Percentiles rank a stretch among this genome's conserved stretches.
Conservation (phyloP, 2,329 filamentous ascomycete species). For the Boeremia lycopersici region DNA sequence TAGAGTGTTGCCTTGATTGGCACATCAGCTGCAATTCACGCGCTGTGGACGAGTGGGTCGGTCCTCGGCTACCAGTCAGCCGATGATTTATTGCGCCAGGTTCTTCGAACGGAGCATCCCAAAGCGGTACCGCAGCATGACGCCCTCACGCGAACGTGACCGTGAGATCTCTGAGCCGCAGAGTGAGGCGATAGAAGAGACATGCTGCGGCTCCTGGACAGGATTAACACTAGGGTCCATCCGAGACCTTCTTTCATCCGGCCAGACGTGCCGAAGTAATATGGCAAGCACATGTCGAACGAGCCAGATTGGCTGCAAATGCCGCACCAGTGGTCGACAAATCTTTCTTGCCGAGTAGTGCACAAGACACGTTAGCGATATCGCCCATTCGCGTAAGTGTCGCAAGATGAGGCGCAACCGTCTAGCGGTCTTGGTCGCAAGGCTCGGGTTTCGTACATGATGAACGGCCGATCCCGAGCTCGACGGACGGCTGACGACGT, state of each 20-base stretch:
- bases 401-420: conserved; percentile 36
- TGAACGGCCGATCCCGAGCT: conserved; percentile 46
- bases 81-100: conserved; percentile 17
- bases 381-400: conserved; percentile 26
- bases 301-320: background rate
- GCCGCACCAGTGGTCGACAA: background rate
- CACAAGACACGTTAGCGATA: conserved; percentile 24
- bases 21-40: conserved; percentile 25
- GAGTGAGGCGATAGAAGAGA: conserved; percentile 25
- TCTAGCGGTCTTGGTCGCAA: conserved; percentile 26
- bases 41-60: conserved; percentile 22
- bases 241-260: background rate
- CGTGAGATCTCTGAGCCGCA: conserved; percentile 11
- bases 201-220: background rate
- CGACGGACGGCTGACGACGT: conserved; percentile 34
- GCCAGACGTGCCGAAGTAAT: background rate
- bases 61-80: conserved; percentile 32
- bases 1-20: conserved; percentile 29
- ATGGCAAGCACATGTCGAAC: background rate
- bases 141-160: background rate
- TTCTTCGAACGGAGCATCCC: background rate
- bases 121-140: background rate
- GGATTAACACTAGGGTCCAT: background rate
- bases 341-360: background rate
- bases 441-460: conserved; percentile 26